Base-by-base conservation (phyloP, 2,329 filamentous ascomycete genomes). In the Xylariomycetidae sp. region DNA sequence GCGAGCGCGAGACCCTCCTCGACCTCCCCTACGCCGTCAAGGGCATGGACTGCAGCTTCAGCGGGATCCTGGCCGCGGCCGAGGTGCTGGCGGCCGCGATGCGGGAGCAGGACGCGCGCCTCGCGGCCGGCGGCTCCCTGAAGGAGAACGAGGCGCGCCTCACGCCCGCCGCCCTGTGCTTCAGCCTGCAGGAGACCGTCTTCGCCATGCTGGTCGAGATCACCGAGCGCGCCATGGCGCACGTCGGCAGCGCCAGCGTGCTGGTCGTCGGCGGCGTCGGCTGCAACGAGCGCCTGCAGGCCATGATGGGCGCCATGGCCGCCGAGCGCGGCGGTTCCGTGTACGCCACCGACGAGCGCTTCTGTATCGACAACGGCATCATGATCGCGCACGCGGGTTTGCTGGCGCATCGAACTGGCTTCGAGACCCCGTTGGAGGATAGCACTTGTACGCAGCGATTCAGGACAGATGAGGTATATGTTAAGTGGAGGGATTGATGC, bases 301-400 rank as follows among this genome's bases (percentile, higher is more conserved):
- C 94, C 52, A 98, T 98, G 92, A 98, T 98, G 92, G 89, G 86
- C 12, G 70, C 83, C 29, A 98, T 98, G 92, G 90, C 89, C 12
- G 70, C 69, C 27, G 89, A 95, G 58, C 70, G 92, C 23, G 86
- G 88, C 33, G 92, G 92, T 4, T 89, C 79, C 51, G 86, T 96
- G 4, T 95, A 85, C 63, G 89, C 92, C 16, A 96, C 90, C 0
- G 92, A 98, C 57, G 92, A 98, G 68, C 73, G 92, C 28, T 98
- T 95, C 59, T 98, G 92, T 58, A 98, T 98, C 49, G 92, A 98
- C 61, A 98, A 98, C 52, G 92, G 92, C 30, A 96, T 98, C 56
- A 98, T 98, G 92, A 98, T 98, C 65, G 92, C 92, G 1, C 90
- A 98, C 59, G 92, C 92, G 2, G 92, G 92, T 2, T 62, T 98